A percentile compares a stretch with the other conserved stretches of the same genome.
Conservation (phyloP, 129 eudicot species). For the Saussurea involucrata region DNA sequence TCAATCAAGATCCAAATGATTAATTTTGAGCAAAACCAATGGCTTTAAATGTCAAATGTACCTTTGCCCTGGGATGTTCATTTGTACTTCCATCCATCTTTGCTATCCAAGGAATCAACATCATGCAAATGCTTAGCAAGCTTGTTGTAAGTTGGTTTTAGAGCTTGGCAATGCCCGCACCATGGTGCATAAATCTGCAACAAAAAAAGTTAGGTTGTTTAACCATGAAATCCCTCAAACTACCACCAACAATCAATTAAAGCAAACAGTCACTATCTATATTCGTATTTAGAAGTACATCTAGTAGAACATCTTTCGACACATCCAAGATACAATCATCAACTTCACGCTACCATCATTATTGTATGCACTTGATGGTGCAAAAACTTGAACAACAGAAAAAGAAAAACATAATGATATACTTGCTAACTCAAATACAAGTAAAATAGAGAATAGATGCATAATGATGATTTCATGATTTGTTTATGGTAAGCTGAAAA, state of each 20-base stretch:
- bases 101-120: constrained; percentile 65
- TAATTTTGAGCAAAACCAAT: neutral
- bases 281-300: constrained; percentile 40
- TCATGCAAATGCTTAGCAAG: constrained; percentile 78
- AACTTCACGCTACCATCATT: constrained; percentile 85
- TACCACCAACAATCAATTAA: neutral
- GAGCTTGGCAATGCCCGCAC: constrained; percentile 94
- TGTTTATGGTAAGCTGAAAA: no score
- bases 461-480: no score
- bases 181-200: constrained; percentile 87
- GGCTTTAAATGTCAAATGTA: constrained; percentile 1
- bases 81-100: constrained; percentile 91
- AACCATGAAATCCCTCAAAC: constrained; percentile 2
- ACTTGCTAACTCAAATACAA: constrained; percentile 7
- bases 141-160: constrained; percentile 84
- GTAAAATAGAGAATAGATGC: neutral
- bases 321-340: constrained; percentile 86
- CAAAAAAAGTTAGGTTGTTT: neutral
- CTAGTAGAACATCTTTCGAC: constrained; percentile 92
- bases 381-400: neutral
- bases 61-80: constrained; percentile 87
- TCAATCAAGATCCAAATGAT: neutral
- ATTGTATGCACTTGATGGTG: neutral
- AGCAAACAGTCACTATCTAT: neutral
- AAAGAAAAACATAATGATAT: neutral